These are phyloP conservation scores for Medicago truncatula DNA, from an alignment of 306 rosid genomes.

Conservation along the genomic window DNA sequence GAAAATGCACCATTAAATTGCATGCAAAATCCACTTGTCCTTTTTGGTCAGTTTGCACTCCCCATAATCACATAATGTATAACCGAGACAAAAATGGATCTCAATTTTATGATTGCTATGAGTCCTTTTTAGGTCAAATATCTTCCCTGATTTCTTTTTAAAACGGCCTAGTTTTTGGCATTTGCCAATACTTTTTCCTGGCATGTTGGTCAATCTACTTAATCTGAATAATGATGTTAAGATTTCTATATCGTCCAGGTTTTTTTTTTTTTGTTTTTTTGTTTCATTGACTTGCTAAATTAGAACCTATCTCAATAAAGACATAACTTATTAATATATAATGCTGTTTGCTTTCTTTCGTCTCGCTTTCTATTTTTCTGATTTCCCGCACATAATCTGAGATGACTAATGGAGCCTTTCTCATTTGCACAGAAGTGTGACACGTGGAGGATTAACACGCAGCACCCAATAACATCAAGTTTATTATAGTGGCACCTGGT, in stretches of 20 bases:
- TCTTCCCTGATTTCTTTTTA: conserved; percentile 22
- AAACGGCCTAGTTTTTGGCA: conserved; percentile 6
- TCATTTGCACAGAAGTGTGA: conserved; percentile 65
- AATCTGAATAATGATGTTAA: background rate
- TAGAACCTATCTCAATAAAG: background rate
- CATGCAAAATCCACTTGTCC: conserved; percentile 7
- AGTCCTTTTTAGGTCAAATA: conserved; percentile 8
- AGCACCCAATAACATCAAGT: conserved; percentile 85
- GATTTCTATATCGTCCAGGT: conserved; percentile 9
- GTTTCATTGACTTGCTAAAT: conserved; percentile 7
- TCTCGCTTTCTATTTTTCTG: conserved; percentile 4
- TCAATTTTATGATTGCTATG: conserved; percentile 6
- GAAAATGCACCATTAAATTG: conserved; percentile 4
- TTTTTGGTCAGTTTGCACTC: background rate
- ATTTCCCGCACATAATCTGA: conserved; percentile 9
- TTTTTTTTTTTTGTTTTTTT: background rate
- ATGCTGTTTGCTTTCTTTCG: conserved; percentile 1
- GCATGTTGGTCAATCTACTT: background rate
- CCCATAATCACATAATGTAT: background rate
- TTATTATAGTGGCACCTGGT: conserved; percentile 43
- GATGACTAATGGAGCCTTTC: conserved; percentile 25
- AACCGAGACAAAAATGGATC: conserved; percentile 6
- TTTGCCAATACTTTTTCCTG: background rate
- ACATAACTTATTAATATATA: background rate
- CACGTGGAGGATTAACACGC: conserved; percentile 92